phyloP scores from a whole-genome alignment of 805 yeast genomes.

The Schizosaccharomyces octosporus region DNA sequence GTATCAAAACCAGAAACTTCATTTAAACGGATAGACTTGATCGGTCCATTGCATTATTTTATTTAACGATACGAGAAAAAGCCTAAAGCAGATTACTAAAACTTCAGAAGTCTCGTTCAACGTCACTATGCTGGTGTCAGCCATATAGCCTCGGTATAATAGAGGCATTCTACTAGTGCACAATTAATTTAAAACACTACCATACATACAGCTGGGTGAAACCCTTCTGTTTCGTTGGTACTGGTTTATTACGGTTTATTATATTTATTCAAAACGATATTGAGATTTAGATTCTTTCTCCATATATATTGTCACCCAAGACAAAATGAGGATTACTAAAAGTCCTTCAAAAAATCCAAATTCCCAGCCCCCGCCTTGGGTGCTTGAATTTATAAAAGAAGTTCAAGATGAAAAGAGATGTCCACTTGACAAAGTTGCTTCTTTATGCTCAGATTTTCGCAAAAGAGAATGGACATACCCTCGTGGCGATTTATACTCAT shows the following conservation, averaged over 20 bases:
- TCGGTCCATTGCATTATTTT: too few relatives aligned
- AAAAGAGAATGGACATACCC: conserved; percentile 30
- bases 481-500: conserved; percentile 43
- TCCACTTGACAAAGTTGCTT: neutral
- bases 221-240: neutral
- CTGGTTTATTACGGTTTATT: neutral
- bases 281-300: neutral
- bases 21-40: too few relatives aligned
- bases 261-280: neutral
- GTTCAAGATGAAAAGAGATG: neutral
- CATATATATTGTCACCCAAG: neutral
- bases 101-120: too few relatives aligned
- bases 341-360: neutral
- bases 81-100: too few relatives aligned
- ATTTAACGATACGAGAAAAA: too few relatives aligned
- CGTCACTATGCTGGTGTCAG: too few relatives aligned
- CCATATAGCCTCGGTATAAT: too few relatives aligned
- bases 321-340: neutral
- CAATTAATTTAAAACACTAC: neutral
- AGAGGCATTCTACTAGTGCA: too few relatives aligned
- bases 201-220: neutral
- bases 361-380: neutral
- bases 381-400: neutral
- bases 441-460: neutral
- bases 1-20: too few relatives aligned